Base-by-base conservation (phyloP, 1,284 basidiomycete species). In the Xerocomus minutiporus region DNA sequence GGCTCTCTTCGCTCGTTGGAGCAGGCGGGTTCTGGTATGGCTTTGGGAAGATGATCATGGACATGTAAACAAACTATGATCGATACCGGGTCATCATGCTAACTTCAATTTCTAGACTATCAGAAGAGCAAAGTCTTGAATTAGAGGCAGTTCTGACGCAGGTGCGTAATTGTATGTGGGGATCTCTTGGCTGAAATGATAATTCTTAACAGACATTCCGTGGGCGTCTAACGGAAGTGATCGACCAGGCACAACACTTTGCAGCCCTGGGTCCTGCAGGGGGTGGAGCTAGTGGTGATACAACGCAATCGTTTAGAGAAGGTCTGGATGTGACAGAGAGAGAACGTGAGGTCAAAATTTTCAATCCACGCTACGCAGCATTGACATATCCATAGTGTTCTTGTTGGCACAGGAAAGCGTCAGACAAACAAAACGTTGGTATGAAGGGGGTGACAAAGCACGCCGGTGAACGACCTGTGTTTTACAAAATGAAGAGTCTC, bases 211-310 rank as follows among this genome's bases (percentile, higher is more conserved):
- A 93, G 91, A 84, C 93, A 29, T 93, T 95, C 70, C 80, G 80
- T 15, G 77, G 79, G 40, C 88, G 93, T 28, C 75, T 95, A 0
- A 79, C 86, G 1, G 85, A 93, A 59, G 77, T 93, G 17, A 83
- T 94, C 58, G 93, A 96, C 68, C 89, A 95, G 64, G 89, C 93
- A 1, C 91, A 93, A 56, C 91, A 96, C 62, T 91, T 91, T 71
- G 89, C 86, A 28, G 83, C 87, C 0, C 75, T 91, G 9, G 83
- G 83, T 13, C 76, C 79, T 23, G 75, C 77, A 38, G 82, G 82
- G 50, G 76, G 75, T 34, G 70, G 73, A n/a, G 75, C 77, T 11
- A 73, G 74, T 20, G 79, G 79, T 23, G 83, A 86, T 55, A 63
- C 72, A 0, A 82, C 89, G 9, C 87, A 89, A 58, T 74, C 79